Evolutionary conservation across 2,329 filamentous ascomycete genomes (phyloP), one percentile per base, ranked within the genome.

Genomic region (Pestalotiopsis fici): DNA sequence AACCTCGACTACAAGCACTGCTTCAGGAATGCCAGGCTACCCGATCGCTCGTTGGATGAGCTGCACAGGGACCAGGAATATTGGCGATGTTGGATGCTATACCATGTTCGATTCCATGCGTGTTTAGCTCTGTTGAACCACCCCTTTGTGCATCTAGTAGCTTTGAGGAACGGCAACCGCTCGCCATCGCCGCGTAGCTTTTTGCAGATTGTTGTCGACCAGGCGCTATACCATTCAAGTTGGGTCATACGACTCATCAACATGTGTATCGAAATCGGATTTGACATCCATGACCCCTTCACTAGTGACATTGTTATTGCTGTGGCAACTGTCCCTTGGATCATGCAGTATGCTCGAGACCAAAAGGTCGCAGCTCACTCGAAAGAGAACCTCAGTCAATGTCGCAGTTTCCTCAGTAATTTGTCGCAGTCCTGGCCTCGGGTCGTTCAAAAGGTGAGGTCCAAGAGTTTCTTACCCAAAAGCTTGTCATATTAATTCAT

Each of bases 1-100:
- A 57, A 57, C 27, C 55, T 57, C 25, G 55, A 57, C 55, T 57
- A 57, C 55, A 57, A 57, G 55, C 55, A 57, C 55, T 57, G 55
- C 27, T 57, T 57, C 55, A 57, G 55, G 1, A 57, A 57, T 12
- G 55, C 55, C 55, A 57, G 55, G 12, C 25, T 57, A 0, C 23
- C 23, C 13, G 55, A 57, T n/a, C 55, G 55, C 4, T 57, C 55
- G n/a, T 4, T 57, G 25, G 23, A 57, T 25, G 55, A 27, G 25
- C 1, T 57, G 25, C 55, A 57, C 23, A 31, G 27, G 12, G 55
- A 57, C 15, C 55, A 31, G 6, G 55, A 57, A 11, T 57, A 57
- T 31, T 57, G 55, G 55, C 55, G 55, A 1, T 57, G 55, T 21
- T 57, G 55, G 55, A 57, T 57, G n/a, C n/a, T 57, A 11, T 57